Base-by-base conservation (phyloP, 2,329 filamentous ascomycete species). In the Fusarium sp. region DNA sequence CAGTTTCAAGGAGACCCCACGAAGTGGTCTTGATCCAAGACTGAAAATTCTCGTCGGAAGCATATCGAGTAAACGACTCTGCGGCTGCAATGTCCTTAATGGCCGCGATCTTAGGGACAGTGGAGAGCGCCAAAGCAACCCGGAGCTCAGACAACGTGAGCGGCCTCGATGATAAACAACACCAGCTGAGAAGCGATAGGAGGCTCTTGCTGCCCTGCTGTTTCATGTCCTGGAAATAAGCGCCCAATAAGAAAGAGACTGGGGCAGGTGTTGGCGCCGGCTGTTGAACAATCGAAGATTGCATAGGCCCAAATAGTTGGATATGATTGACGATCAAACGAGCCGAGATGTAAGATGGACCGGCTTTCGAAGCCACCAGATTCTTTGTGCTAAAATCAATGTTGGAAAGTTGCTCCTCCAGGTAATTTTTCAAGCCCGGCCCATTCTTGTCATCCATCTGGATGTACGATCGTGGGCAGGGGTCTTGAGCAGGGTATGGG, bases 211-310 rank as follows among this genome's bases (percentile, higher is more conserved):
- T 57, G 0, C 32, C 20, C 5, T 55, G 55, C 12, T 46, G 32
- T 23, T n/a, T 20, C 32, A 57, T 44, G 10, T 17, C 26, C n/a
- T 57, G 40, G 50, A 57, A 57, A 10, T 57, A 57, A 24, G 26
- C 50, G 0, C 24, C 20, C 19, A 57, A 11, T 12, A 56, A 38
- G 8, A 56, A 57, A 11, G 32, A 32, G 3, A 57, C 11, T 7
- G 50, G n/a, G 3, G 39, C 32, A 1, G 50, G 55, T 7, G 50
- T 57, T 9, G 39, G 39, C 2, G 50, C 45, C 14, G 49, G 32
- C 5, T 56, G 55, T 14, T 39, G 55, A 8, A 46, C 32, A 32
- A 56, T 30, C 6, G 50, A 56, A 2, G 55, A 57, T 20, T 46
- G 49, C 4, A 21, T 21, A 6, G 55, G 55, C 1, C 55, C 55